Conservation (phyloP, 345 rosid species). For the Rhodamnia rubescens region DNA sequence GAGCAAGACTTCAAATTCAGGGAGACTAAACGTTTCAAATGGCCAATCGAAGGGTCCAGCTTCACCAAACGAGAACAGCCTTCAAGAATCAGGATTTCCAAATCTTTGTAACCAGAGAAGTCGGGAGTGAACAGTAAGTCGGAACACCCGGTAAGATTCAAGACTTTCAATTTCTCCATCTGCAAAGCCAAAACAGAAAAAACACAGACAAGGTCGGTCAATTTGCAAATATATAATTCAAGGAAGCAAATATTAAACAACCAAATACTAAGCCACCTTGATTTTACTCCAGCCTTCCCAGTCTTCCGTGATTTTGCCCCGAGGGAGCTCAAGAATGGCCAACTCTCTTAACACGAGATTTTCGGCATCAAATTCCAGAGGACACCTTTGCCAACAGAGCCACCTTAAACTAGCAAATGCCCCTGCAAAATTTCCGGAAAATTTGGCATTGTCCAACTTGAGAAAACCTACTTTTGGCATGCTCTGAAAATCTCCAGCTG, state of each 20-base stretch:
- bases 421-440: not conserved
- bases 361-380: not conserved
- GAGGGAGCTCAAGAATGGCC: not conserved
- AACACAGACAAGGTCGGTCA: not conserved
- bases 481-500: no score
- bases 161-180: not conserved
- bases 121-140: not conserved
- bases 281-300: conserved; percentile 2
- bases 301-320: not conserved
- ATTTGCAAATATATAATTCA: not conserved
- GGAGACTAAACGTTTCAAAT: not conserved
- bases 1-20: not conserved
- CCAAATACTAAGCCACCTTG: not conserved
- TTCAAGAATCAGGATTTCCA: not conserved
- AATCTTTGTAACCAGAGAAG: not conserved
- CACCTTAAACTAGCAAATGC: not conserved
- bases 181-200: not conserved
- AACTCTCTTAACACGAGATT: not conserved
- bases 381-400: not conserved
- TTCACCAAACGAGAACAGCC: not conserved
- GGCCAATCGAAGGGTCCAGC: not conserved
- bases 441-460: not conserved
- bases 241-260: not conserved
- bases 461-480: accelerated
- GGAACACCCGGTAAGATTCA: not conserved